Conservation (phyloP, 1,139 yeast genomes). For the Scheffersomyces stambukii region DNA sequence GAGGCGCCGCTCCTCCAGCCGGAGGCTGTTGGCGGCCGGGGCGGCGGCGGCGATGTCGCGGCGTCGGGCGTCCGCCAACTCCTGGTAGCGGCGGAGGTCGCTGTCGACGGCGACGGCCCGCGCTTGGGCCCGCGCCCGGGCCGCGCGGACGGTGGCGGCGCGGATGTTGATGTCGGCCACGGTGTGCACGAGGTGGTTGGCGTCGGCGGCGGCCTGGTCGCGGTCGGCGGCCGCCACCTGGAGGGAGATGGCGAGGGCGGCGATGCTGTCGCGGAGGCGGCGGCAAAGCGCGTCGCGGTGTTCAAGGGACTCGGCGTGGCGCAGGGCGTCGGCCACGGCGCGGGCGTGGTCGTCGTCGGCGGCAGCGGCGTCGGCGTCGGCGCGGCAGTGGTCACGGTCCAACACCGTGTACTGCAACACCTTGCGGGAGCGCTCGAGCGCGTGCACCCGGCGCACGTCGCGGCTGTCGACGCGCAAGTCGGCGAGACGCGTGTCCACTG, state of each 20-base stretch:
- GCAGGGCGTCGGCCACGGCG: conserved; percentile 42
- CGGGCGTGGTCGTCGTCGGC: conserved; percentile 59
- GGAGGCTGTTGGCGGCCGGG: conserved; percentile 43
- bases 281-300: conserved; percentile 44
- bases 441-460: conserved; percentile 68
- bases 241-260: conserved; percentile 33
- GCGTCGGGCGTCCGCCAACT: conserved; percentile 19
- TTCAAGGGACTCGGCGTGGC: conserved; percentile 42
- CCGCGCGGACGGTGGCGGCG: conserved; percentile 25
- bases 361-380: conserved; percentile 56
- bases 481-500: conserved; percentile 65
- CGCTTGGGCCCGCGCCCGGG: conserved; percentile 13
- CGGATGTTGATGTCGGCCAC: conserved; percentile 40
- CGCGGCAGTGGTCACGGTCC: conserved; percentile 68
- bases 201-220: conserved; percentile 46
- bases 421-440: conserved; percentile 63
- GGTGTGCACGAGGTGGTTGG: conserved; percentile 39
- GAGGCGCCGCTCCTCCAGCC: conserved; percentile 34
- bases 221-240: conserved; percentile 47
- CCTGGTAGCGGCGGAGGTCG: conserved; percentile 18
- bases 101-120: conserved; percentile 13
- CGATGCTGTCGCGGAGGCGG: conserved; percentile 44
- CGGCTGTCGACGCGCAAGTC: conserved; percentile 81
- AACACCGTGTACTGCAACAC: conserved; percentile 71
- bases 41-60: conserved; percentile 17